These are phyloP conservation scores for Westerdykella aurantiaca DNA, from an alignment of 2,329 filamentous ascomycete species.

Conservation along the genomic window DNA sequence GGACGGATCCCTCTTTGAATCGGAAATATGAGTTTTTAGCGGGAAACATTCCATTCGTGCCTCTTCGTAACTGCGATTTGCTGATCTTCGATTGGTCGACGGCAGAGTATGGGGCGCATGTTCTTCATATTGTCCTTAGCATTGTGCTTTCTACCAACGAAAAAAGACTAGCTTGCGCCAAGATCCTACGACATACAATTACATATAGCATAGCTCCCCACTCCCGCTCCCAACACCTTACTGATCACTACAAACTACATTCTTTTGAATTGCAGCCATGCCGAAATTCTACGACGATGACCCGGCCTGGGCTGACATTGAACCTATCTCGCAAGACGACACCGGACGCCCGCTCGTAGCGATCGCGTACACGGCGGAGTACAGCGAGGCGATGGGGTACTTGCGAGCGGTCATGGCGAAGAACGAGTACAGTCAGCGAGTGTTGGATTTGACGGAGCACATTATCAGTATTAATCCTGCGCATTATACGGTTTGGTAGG, in stretches of 20 bases:
- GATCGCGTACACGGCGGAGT: constrained; percentile 86
- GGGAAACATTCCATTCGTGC: too few relatives aligned
- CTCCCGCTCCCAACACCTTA: not conserved
- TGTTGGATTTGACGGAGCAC: constrained; percentile 75
- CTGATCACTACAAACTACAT: too few relatives aligned
- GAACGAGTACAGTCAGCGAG: constrained; percentile 75
- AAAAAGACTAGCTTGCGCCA: not conserved
- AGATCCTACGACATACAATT: not conserved
- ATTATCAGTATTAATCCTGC: constrained; percentile 92
- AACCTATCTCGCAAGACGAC: constrained; percentile 77
- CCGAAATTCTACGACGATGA: constrained; percentile 54
- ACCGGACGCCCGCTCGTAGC: constrained; percentile 76
- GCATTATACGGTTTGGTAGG: constrained; percentile 92
- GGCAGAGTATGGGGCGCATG: too few relatives aligned
- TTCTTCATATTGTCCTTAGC: not conserved
- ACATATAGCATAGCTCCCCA: not conserved
- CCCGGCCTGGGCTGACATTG: constrained; percentile 76
- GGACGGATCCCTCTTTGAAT: too few relatives aligned
- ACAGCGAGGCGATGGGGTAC: constrained; percentile 88
- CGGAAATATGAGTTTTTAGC: too few relatives aligned
- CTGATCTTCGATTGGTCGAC: too few relatives aligned
- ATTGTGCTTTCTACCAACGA: not conserved
- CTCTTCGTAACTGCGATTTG: too few relatives aligned
- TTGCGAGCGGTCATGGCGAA: constrained; percentile 87
- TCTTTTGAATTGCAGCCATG: constrained; percentile 1